Evolutionary conservation across 139 green algal genomes (phyloP).

Genomic region (Chlamydomonas applanata): DNA sequence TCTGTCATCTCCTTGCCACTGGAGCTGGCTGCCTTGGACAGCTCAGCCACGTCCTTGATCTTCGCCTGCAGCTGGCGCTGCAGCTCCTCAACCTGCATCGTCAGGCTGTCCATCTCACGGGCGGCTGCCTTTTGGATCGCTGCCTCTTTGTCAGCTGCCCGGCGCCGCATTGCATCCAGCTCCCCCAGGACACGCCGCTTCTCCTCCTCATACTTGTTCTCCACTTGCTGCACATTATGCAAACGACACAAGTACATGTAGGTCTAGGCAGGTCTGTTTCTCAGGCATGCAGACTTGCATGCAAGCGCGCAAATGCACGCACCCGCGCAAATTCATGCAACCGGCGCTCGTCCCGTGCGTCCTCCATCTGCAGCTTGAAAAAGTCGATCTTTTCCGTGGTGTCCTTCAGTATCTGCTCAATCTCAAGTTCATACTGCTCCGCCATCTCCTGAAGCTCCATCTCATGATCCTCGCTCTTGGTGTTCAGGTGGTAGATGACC

Average conservation of each 20-base stretch:
- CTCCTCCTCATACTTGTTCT: constrained; percentile 53
- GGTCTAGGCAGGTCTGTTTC: too few relatives aligned
- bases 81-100: constrained; percentile 42
- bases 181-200: constrained; percentile 35
- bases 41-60: constrained; percentile 37
- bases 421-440: constrained; percentile 72
- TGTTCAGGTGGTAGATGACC: constrained; percentile 84
- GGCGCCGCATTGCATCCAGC: constrained; percentile 36
- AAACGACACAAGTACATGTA: too few relatives aligned
- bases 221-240: constrained; percentile 42
- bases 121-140: constrained; percentile 48
- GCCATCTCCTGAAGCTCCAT: constrained; percentile 68
- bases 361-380: constrained; percentile 58
- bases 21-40: constrained; percentile 24
- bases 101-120: constrained; percentile 37
- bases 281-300: too few relatives aligned
- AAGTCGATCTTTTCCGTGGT: constrained; percentile 54
- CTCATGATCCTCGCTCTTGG: constrained; percentile 75
- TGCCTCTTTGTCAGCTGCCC: constrained; percentile 31
- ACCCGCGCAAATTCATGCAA: constrained; percentile 23
- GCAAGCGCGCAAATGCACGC: background rate
- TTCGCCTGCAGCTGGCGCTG: constrained; percentile 41
- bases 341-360: constrained; percentile 19
- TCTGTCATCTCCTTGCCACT: constrained; percentile 28
- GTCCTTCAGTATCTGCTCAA: constrained; percentile 64